Evolutionary conservation across 768 basidiomycete species (phyloP), one percentile per base, ranked within the genome.

Genomic region (Tricholoma terreum): DNA sequence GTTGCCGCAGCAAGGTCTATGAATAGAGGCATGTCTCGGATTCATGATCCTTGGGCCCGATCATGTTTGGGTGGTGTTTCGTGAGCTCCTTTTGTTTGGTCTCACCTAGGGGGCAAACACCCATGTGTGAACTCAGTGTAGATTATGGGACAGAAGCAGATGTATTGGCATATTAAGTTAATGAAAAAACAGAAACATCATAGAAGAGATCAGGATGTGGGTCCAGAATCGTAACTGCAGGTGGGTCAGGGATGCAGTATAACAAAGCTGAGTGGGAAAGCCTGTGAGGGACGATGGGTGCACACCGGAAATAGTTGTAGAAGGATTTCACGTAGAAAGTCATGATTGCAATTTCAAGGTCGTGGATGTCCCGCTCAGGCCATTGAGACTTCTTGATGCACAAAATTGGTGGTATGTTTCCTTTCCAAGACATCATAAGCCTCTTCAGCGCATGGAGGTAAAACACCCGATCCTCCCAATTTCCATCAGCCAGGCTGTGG

Each of bases 401-500:
- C 12, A 52, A 27, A 11, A 52, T 52, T 2, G 22, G 4, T 0
- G 36, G 35, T 4, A 52, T 6, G 0, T 27, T 34, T 21, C 51
- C 52, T 14, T 17, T 4, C 52, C 52, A 52, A 11, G 6, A 4
- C n/a, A 42, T 38, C 35, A 52, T 52, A 9, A 52, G 24, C 15
- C 27, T 40, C 36, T 42, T 35, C 9, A 52, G 15, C 0, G 22
- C 52, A 27, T 36, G 35, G 4, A 52, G 11, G 24, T 36, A 52
- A 2, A 22, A 21, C 8, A 42, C 50, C 9, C 19, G 24, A 17
- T 62, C 53, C 2, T 57, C 21, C 6, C 11, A 7, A 27, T 58
- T 22, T 4, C 42, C 14, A 15, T 51, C 49, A 6, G 54, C 59
- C 8, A 63, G 38, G 3, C 59, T 59, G 17, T 58, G 50, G 27